Conservation (phyloP, 2,329 filamentous ascomycete species). For the Colletotrichum agaves region DNA sequence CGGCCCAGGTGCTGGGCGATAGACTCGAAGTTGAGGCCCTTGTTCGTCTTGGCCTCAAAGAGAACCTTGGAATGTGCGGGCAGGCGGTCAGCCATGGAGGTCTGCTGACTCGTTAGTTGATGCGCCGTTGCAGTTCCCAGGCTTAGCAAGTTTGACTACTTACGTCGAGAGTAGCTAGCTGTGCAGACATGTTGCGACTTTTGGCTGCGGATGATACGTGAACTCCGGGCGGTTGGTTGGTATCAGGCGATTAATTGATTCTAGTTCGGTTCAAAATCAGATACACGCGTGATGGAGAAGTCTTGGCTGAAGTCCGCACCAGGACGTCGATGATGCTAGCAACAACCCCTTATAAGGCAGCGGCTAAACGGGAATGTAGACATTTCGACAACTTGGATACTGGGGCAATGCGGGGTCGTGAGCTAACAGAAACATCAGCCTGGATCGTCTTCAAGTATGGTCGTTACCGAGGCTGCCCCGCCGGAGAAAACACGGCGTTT, state of each 20-base stretch:
- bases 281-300: too few species aligned
- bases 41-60: slow-evolving; percentile 82
- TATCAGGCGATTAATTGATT: not conserved
- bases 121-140: not conserved
- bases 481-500: slow-evolving; percentile 36
- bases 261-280: not conserved
- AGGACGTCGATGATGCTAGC: not conserved
- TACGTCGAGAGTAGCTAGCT: slow-evolving; percentile 51
- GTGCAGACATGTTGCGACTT: not conserved
- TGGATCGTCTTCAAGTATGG: slow-evolving; percentile 3
- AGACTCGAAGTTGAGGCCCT: slow-evolving; percentile 80
- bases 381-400: slow-evolving; percentile 12
- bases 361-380: not conserved
- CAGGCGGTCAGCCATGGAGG: slow-evolving; percentile 74
- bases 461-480: slow-evolving; percentile 19
- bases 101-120: slow-evolving; percentile 52
- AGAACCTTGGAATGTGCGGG: slow-evolving; percentile 77
- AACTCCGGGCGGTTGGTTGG: too few species aligned
- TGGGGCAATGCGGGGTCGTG: slow-evolving; percentile 28
- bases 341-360: not conserved
- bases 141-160: slow-evolving; percentile 29
- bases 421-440: slow-evolving; percentile 29
- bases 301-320: not conserved
- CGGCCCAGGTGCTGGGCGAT: slow-evolving; percentile 80
- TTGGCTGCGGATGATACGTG: not conserved